Evolutionary conservation across 2,329 filamentous ascomycete species (phyloP), one percentile per base, ranked within the genome.

Genomic region (Esteya vermicola): DNA sequence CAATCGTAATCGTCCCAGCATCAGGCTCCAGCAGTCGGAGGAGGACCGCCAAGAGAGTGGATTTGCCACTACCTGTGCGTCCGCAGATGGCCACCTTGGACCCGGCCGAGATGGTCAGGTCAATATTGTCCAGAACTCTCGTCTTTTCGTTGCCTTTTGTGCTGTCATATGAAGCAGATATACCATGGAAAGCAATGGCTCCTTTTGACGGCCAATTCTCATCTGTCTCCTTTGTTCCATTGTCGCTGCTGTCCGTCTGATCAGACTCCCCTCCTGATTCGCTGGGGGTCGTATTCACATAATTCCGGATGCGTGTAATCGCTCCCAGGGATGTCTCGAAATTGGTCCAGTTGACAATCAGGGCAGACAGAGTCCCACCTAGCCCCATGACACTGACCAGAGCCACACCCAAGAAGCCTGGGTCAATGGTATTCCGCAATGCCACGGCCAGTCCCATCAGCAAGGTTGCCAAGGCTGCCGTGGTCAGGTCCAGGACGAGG

Each of bases 11-110:
- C n/a, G 44, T 50, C 10, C 68, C 67, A 4, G 51, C 37, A 10
- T 54, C 56, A 13, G 59, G 51, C n/a, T 68, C 61, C 9, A 70
- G 48, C 45, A 72, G 59, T 16, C 67, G 61, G 43, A 70, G 60
- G 5, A 72, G 52, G 1, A 60, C 54, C 10, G 63, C 51, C 20
- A 55, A 44, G 2, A 57, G 43, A 1, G 50, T 53, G 2, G 50
- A 54, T 41, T 57, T 54, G 21, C 52, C 52, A 30, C 49, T 51
- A 16, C 55, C 57, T 1, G 57, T 58, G 4, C 58, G 49, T 6
- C 59, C 58, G 28, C 56, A 56, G n/a, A 62, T 48, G 13, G 51
- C 58, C 12, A 60, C 46, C 39, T 57, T 58, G 38, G 55, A 49
- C 9, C 56, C 54, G 0, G 54, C 42, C 12, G 42, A 33, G 36